These are phyloP conservation scores for Ophiostoma ulmi DNA, from an alignment of 2,329 filamentous ascomycete species.

Conservation along the genomic window DNA sequence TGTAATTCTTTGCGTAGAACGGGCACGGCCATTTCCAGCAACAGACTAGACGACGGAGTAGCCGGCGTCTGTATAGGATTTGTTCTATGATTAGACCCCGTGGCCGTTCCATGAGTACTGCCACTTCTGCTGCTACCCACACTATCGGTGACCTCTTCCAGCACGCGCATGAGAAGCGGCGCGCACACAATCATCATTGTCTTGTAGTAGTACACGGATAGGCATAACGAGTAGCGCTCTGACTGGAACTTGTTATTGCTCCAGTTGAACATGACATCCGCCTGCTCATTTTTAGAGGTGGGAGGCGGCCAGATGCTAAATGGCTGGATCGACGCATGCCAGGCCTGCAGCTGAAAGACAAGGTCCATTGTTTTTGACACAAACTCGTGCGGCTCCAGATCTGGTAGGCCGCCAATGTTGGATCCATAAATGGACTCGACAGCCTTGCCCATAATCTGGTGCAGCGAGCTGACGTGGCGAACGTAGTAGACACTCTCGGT, in stretches of 20 bases:
- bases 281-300: not conserved
- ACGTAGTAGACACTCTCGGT: not conserved
- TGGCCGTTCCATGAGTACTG: not conserved
- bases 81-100: not conserved
- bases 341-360: not conserved
- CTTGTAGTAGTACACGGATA: constrained; percentile 28
- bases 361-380: not conserved
- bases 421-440: not conserved
- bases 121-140: not conserved
- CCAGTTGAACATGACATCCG: not conserved
- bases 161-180: constrained; percentile 21
- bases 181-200: constrained; percentile 23
- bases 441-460: not conserved
- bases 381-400: not conserved
- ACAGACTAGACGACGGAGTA: not conserved
- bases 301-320: not conserved
- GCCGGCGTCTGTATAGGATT: not conserved
- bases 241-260: not conserved
- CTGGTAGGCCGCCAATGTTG: not conserved
- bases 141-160: constrained; percentile 20
- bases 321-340: not conserved
- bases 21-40: not conserved
- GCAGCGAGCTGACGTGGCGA: not conserved
- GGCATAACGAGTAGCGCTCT: constrained; percentile 13
- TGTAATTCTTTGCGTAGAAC: not conserved